phyloP scores from a whole-genome alignment of 495 filamentous ascomycete genomes.

The Peziza echinospora region DNA sequence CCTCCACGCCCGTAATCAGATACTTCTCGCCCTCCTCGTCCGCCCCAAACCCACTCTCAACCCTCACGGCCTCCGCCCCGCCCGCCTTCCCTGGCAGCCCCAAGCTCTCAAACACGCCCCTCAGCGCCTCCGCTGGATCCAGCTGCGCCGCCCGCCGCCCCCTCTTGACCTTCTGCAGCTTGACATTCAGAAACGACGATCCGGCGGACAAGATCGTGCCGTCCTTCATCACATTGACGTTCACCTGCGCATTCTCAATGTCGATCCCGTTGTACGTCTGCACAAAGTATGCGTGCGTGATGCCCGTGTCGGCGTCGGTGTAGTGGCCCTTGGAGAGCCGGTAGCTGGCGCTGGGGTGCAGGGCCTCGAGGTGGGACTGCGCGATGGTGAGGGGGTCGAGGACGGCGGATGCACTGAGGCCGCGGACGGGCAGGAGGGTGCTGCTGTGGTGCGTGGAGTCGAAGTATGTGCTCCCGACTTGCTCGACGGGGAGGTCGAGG shows the following conservation, averaged over 20 bases:
- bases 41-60: slow-evolving; percentile 4
- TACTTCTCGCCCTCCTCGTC: slow-evolving; percentile 4
- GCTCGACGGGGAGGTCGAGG: too few species aligned
- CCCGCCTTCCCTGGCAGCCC: slow-evolving; percentile 6
- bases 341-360: too few species aligned
- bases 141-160: slow-evolving; percentile 4
- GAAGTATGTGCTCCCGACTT: too few species aligned
- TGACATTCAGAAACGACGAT: slow-evolving; percentile 8
- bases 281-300: slow-evolving; percentile 32
- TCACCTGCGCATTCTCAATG: slow-evolving; percentile 34
- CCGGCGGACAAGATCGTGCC: slow-evolving; percentile 12
- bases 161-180: slow-evolving; percentile 2
- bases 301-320: slow-evolving; percentile 27
- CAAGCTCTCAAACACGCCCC: slow-evolving; percentile 6
- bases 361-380: too few species aligned
- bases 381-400: too few species aligned
- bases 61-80: slow-evolving; percentile 6
- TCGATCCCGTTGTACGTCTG: slow-evolving; percentile 31
- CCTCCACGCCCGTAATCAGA: slow-evolving; percentile 8
- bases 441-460: too few species aligned
- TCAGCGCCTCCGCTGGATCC: slow-evolving; percentile 12
- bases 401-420: too few species aligned
- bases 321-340: too few species aligned
- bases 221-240: slow-evolving; percentile 27
- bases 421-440: too few species aligned